Evolutionary conservation across 179 eudicot species (phyloP).

Genomic region (Silene vulgaris): DNA sequence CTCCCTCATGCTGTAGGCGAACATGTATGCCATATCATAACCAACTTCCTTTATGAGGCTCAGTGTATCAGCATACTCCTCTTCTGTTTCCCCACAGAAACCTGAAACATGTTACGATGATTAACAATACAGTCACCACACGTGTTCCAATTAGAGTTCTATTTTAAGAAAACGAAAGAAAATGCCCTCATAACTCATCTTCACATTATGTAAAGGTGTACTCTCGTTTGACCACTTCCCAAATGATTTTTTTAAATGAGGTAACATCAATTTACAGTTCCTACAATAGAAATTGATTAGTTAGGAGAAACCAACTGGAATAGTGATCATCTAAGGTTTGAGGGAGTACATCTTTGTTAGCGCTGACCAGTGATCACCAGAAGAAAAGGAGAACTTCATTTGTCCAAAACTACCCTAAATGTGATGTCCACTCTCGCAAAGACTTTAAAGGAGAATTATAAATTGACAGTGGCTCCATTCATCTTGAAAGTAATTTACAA

Average conservation of each 20-base stretch:
- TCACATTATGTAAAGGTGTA: not conserved
- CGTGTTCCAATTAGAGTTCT: not conserved
- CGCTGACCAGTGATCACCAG: not conserved
- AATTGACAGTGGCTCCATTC: not conserved
- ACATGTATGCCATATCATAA: constrained; percentile 98
- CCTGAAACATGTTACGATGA: constrained; percentile 40
- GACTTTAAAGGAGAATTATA: not conserved
- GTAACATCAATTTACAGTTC: not conserved
- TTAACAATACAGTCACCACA: not conserved
- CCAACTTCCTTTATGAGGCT: constrained; percentile 75
- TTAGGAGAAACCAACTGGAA: not conserved
- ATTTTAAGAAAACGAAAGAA: no score
- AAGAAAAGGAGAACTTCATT: not conserved
- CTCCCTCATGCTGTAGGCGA: constrained; percentile 98
- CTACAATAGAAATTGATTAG: not conserved
- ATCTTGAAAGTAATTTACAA: not conserved
- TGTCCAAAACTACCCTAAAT: not conserved
- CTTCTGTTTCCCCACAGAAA: constrained; percentile 92
- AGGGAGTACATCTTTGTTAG: not conserved
- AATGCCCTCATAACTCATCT: not conserved
- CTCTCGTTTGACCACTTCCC: not conserved
- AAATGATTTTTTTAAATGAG: not conserved
- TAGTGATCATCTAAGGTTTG: not conserved
- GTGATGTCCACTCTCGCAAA: not conserved
- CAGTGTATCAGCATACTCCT: constrained; percentile 74